These are phyloP conservation scores for Trichophyton equinum DNA, from an alignment of 2,329 filamentous ascomycete species.

Conservation along the genomic window DNA sequence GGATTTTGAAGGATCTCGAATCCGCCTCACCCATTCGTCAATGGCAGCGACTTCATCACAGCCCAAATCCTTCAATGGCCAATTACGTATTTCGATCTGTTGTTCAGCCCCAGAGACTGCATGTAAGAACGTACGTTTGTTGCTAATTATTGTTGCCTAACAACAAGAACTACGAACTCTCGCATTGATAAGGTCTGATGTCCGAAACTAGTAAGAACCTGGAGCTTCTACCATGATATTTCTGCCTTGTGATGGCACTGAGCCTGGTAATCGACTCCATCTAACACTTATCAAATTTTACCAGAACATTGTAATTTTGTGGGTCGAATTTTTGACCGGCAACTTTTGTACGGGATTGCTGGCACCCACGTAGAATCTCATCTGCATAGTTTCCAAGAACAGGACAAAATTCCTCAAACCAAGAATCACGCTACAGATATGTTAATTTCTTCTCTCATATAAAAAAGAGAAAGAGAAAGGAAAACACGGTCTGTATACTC, in stretches of 20 bases:
- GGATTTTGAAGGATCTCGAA: neutral
- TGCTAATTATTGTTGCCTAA: neutral
- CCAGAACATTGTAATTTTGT: neutral
- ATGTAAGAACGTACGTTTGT: neutral
- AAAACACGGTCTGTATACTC: neutral
- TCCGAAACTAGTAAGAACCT: no score
- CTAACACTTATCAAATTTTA: neutral
- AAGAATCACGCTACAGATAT: neutral
- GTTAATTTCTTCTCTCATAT: neutral
- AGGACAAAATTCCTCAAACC: neutral
- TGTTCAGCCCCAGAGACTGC: neutral
- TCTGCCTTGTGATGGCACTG: no score
- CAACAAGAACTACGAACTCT: neutral
- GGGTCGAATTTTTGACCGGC: neutral
- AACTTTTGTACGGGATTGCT: neutral
- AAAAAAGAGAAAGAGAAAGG: neutral
- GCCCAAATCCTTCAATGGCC: neutral
- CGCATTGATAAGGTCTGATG: neutral
- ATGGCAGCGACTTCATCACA: neutral
- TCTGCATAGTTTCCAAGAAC: neutral
- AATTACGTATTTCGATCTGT: neutral
- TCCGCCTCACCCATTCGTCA: neutral
- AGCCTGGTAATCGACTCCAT: neutral
- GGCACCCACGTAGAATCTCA: neutral
- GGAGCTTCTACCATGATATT: no score